Conservation (phyloP, 2,329 filamentous ascomycete species). For the Xylariaceae sp. region DNA sequence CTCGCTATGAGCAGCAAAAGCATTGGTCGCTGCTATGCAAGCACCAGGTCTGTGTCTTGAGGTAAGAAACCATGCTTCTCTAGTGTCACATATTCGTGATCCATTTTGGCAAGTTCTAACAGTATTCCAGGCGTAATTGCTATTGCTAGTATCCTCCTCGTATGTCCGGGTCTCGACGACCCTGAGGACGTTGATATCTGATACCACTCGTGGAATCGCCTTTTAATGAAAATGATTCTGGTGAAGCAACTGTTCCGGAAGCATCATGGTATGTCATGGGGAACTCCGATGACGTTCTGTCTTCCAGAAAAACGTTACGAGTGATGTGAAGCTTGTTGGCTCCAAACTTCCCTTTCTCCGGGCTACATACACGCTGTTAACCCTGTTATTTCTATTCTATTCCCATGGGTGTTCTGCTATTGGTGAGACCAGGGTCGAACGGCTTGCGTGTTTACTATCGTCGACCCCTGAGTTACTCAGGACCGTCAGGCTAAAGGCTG, state of each 20-base stretch:
- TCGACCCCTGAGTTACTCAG: too few relatives aligned
- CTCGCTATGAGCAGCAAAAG: too few relatives aligned
- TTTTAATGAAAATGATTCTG: background rate
- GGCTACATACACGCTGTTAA: background rate
- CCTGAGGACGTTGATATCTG: background rate
- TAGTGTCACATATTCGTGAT: too few relatives aligned
- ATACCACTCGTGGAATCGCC: background rate
- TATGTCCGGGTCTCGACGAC: background rate
- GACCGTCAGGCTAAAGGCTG: too few relatives aligned
- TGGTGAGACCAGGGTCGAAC: too few relatives aligned
- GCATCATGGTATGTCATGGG: background rate
- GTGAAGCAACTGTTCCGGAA: background rate
- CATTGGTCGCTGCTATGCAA: too few relatives aligned
- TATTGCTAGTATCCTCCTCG: background rate
- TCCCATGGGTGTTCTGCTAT: too few relatives aligned
- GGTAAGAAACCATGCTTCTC: too few relatives aligned
- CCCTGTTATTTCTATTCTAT: background rate
- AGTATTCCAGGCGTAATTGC: background rate
- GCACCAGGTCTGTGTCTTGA: too few relatives aligned
- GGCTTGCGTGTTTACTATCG: too few relatives aligned
- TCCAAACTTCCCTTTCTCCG: background rate
- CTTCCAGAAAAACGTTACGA: background rate
- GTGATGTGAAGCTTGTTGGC: background rate
- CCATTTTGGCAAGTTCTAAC: background rate
- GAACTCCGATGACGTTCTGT: background rate